Conservation (phyloP, 2,329 filamentous ascomycete species). For the Talaromyces sp. region DNA sequence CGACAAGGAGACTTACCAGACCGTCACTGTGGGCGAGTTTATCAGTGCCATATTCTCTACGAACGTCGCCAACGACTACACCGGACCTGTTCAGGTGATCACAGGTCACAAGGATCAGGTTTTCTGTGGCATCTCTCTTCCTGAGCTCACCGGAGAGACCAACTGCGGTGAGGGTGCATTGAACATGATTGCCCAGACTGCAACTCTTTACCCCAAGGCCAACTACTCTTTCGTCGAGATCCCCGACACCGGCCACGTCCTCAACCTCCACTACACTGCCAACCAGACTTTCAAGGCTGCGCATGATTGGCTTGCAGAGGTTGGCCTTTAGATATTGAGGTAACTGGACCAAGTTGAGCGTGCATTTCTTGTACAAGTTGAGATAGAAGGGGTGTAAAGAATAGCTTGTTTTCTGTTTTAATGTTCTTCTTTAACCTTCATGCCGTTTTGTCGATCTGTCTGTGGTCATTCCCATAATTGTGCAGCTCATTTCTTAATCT, state of each 20-base stretch:
- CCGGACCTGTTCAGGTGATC: slow-evolving; percentile 5
- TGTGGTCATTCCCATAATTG: background rate
- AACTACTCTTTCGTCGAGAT: slow-evolving; percentile 5
- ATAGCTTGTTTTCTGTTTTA: background rate
- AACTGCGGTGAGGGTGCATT: background rate
- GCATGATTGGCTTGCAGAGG: background rate
- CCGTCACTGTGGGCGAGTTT: slow-evolving; percentile 7
- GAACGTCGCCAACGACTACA: slow-evolving; percentile 5
- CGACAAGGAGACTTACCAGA: slow-evolving; percentile 1
- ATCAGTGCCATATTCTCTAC: slow-evolving; percentile 9
- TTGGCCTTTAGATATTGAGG: background rate
- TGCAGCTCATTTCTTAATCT: background rate
- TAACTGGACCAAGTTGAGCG: background rate
- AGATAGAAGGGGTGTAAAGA: background rate
- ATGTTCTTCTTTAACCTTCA: background rate
- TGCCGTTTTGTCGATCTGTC: background rate
- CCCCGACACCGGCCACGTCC: background rate
- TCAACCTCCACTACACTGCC: slow-evolving; percentile 3
- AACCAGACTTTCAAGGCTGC: slow-evolving; percentile 6
- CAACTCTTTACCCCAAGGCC: slow-evolving; percentile 2
- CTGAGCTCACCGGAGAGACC: background rate
- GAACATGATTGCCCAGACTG: slow-evolving; percentile 7
- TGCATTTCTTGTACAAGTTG: background rate
- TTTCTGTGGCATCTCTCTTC: slow-evolving; percentile 2
- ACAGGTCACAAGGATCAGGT: slow-evolving; percentile 9